Percentiles rank a stretch among this genome's conserved stretches.
These are phyloP conservation scores for Neurospora sp. DNA, from an alignment of 495 filamentous ascomycete genomes.

Conservation along the genomic window DNA sequence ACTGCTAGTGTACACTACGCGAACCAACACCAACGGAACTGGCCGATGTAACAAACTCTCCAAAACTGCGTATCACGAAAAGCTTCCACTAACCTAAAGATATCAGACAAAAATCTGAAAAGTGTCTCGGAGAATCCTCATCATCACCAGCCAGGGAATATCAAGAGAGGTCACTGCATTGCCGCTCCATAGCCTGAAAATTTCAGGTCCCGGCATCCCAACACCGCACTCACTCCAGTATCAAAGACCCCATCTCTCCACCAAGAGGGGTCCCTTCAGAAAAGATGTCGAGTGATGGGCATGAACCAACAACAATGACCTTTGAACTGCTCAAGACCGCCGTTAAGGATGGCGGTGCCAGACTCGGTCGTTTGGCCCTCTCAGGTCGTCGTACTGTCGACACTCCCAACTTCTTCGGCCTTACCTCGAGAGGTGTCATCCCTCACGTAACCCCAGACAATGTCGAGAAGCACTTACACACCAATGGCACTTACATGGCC, in stretches of 20 bases:
- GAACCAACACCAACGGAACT: neutral
- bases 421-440: slow-evolving; percentile 71
- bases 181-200: neutral
- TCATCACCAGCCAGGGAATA: neutral
- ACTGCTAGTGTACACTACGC: neutral
- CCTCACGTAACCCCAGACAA: slow-evolving; percentile 87
- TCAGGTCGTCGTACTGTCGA: slow-evolving; percentile 49
- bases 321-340: slow-evolving; percentile 32
- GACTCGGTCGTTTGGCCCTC: slow-evolving; percentile 56
- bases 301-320: slow-evolving; percentile 18
- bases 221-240: neutral
- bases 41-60: no score
- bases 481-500: slow-evolving; percentile 65
- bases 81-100: neutral
- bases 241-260: neutral
- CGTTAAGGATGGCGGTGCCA: slow-evolving; percentile 21
- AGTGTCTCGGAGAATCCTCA: neutral
- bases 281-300: slow-evolving; percentile 11
- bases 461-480: slow-evolving; percentile 49
- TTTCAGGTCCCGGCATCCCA: neutral
- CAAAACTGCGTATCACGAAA: neutral
- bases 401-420: slow-evolving; percentile 72
- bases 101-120: neutral
- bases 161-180: neutral
- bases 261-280: neutral